A percentile compares a stretch with the other conserved stretches of the same genome.
Conservation (phyloP, 2,329 filamentous ascomycete species). For the Aspergillus fumigatiaffinis region DNA sequence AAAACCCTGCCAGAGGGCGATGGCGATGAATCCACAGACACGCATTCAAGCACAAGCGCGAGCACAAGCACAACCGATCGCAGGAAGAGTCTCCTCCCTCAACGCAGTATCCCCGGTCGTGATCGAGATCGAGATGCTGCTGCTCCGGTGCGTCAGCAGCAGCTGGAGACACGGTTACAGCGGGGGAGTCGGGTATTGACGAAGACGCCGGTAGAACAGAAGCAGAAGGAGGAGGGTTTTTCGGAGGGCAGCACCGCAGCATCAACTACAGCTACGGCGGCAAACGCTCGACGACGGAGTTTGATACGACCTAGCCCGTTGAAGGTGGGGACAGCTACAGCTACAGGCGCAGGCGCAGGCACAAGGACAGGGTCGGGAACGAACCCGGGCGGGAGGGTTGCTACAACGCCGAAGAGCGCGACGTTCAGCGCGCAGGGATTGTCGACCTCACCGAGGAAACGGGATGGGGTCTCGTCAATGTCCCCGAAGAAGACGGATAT, state of each 20-base stretch:
- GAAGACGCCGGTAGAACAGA: conserved; percentile 5
- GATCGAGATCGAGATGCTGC: conserved; percentile 16
- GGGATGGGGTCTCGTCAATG: conserved; percentile 8
- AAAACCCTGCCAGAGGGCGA: conserved; percentile 9
- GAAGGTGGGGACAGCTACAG: conserved; percentile 8
- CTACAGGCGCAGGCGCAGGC: conserved; percentile 1
- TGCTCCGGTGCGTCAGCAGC: conserved; percentile 12
- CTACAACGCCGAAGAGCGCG: conserved; percentile 18
- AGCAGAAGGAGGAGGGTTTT: conserved; percentile 6
- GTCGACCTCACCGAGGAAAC: conserved; percentile 23
- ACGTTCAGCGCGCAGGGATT: conserved; percentile 10
- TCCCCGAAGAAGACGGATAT: conserved; percentile 31
- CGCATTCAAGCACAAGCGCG: conserved; percentile 11
- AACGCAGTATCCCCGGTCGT: conserved; percentile 20
- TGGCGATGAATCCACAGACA: conserved; percentile 6
- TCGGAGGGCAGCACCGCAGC: not conserved
- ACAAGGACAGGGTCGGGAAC: conserved; percentile 9
- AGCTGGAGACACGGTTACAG: conserved; percentile 16
- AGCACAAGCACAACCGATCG: conserved; percentile 12
- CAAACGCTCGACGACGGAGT: conserved; percentile 25
- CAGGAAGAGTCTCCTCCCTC: conserved; percentile 31
- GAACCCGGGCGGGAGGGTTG: not conserved
- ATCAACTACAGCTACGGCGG: conserved; percentile 1
- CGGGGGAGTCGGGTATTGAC: conserved; percentile 12
- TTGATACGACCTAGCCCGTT: conserved; percentile 24